Evolutionary conservation across 2,329 filamentous ascomycete genomes (phyloP).

Genomic region (Westerdykella aurantiaca): DNA sequence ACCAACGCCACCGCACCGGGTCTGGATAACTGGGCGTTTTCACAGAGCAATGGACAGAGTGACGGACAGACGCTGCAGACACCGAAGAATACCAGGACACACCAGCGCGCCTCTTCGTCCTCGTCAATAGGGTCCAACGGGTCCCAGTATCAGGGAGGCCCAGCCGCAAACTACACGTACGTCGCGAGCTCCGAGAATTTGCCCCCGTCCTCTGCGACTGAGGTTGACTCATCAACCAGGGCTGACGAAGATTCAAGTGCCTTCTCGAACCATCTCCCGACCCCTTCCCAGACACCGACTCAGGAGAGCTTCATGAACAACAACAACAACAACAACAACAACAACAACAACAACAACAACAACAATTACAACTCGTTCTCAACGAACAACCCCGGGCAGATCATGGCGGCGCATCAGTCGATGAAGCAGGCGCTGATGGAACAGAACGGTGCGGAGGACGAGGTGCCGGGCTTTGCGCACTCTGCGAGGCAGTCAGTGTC

Average conservation of each 20-base stretch:
- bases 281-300: conserved; percentile 50
- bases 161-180: conserved; percentile 34
- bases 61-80: conserved; percentile 28
- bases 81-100: conserved; percentile 18
- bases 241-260: conserved; percentile 37
- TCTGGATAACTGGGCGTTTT: conserved; percentile 29
- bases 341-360: conserved; percentile 42
- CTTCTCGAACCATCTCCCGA: conserved; percentile 48
- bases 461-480: conserved; percentile 47
- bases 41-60: conserved; percentile 24
- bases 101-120: conserved; percentile 37
- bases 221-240: conserved; percentile 26
- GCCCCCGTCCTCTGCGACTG: conserved; percentile 36
- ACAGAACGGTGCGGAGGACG: conserved; percentile 44
- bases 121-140: conserved; percentile 36
- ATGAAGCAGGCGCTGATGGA: conserved; percentile 56
- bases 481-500: conserved; percentile 55
- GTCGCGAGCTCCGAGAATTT: conserved; percentile 43
- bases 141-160: conserved; percentile 30
- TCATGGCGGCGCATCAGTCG: conserved; percentile 50
- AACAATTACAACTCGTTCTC: conserved; percentile 45
- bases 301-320: conserved; percentile 47
- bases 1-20: conserved; percentile 17
- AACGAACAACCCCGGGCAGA: conserved; percentile 39
- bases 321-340: conserved; percentile 43